Percentiles rank a stretch among this genome's conserved stretches.
Evolutionary conservation across 306 rosid genomes (phyloP).

Genomic region (Comarum palustre): DNA sequence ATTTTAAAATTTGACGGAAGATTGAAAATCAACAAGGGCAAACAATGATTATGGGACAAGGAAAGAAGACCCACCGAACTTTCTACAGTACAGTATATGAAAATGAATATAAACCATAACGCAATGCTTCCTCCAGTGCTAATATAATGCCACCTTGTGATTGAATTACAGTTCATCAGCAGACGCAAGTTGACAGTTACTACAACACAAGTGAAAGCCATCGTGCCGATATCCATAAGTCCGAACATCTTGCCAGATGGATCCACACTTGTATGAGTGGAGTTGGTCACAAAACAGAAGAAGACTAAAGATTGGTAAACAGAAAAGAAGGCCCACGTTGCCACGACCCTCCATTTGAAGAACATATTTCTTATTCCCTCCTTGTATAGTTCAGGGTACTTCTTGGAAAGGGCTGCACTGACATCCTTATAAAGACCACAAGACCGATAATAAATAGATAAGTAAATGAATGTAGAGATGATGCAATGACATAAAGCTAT

Average conservation of each 20-base stretch:
- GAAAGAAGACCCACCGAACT: slow-evolving; percentile 54
- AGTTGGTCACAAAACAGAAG: slow-evolving; percentile 53
- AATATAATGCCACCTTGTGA: slow-evolving; percentile 86
- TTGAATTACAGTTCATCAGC: slow-evolving; percentile 77
- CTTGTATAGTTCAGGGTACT: slow-evolving; percentile 84
- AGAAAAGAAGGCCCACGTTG: slow-evolving; percentile 83
- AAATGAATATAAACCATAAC: slow-evolving; percentile 81
- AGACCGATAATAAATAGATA: not conserved
- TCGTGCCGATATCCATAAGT: slow-evolving; percentile 92
- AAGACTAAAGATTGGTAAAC: slow-evolving; percentile 83
- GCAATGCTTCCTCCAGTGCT: slow-evolving; percentile 92
- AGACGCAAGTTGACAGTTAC: slow-evolving; percentile 84
- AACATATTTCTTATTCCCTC: slow-evolving; percentile 79
- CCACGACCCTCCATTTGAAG: slow-evolving; percentile 91
- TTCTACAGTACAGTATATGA: slow-evolving; percentile 62
- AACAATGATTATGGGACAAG: not conserved
- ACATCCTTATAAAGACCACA: slow-evolving; percentile 59
- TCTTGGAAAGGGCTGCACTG: slow-evolving; percentile 85
- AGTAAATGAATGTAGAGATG: not conserved
- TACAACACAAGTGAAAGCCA: slow-evolving; percentile 90
- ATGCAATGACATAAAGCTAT: not conserved
- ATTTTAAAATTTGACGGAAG: slow-evolving; percentile 5
- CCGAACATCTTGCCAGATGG: slow-evolving; percentile 74
- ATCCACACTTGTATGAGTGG: slow-evolving; percentile 56
- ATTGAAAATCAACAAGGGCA: not conserved